Conservation (phyloP, 169 alveolate genomes). For the Plasmodium malariae region DNA sequence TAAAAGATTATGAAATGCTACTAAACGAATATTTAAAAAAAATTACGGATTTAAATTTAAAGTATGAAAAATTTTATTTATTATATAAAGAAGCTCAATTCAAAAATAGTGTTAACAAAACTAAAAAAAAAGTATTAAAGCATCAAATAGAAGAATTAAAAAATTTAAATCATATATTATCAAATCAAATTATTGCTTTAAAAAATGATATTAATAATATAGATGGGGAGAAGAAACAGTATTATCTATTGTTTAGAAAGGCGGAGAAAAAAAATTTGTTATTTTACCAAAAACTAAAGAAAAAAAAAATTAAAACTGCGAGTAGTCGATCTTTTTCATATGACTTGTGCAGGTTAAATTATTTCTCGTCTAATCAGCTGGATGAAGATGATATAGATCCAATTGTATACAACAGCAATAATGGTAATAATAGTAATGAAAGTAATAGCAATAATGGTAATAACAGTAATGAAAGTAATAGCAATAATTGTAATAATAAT, state of each 20-base stretch:
- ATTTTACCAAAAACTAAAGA: conserved; percentile 52
- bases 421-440: no score
- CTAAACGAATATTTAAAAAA: conserved; percentile 48
- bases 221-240: conserved; percentile 47
- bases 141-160: conserved; percentile 24
- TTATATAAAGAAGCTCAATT: conserved; percentile 54
- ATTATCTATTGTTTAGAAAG: conserved; percentile 27
- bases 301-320: no score
- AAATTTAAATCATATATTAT: conserved; percentile 25
- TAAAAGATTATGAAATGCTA: conserved; percentile 34
- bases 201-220: conserved; percentile 32
- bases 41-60: conserved; percentile 54
- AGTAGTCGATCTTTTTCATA: no score
- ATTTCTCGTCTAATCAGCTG: no score
- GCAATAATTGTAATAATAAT: no score
- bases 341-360: no score
- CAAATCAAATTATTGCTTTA: conserved; percentile 22
- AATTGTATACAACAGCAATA: no score
- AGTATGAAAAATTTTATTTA: conserved; percentile 43
- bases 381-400: no score
- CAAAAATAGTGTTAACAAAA: conserved; percentile 35
- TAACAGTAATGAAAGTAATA: no score
- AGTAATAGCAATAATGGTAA: no score
- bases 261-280: conserved; percentile 53
- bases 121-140: conserved; percentile 49